These are phyloP conservation scores for Haplographium delicatum DNA, from an alignment of 495 filamentous ascomycete species.

Conservation along the genomic window DNA sequence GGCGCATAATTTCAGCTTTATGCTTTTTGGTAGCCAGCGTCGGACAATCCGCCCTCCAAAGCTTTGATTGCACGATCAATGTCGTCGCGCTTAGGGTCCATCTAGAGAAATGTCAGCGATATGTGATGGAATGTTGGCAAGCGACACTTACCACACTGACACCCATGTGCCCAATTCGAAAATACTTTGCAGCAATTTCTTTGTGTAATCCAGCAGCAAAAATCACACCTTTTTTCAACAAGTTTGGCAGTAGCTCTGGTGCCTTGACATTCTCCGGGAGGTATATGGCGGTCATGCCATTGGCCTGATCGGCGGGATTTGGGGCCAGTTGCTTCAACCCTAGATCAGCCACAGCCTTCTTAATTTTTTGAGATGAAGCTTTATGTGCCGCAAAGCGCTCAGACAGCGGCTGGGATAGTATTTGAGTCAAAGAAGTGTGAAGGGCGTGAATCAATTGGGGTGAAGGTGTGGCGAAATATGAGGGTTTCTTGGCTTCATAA, in stretches of 20 bases:
- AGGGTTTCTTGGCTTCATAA: slow-evolving; percentile 94
- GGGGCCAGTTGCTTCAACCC: slow-evolving; percentile 81
- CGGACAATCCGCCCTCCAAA: slow-evolving; percentile 65
- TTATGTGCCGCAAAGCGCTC: slow-evolving; percentile 78
- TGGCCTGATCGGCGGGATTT: slow-evolving; percentile 84
- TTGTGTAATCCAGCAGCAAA: slow-evolving; percentile 96
- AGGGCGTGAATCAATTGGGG: slow-evolving; percentile 93
- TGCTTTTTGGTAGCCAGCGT: slow-evolving; percentile 60
- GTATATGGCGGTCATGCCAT: slow-evolving; percentile 97
- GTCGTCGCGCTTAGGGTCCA: slow-evolving; percentile 58
- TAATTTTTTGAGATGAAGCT: slow-evolving; percentile 71
- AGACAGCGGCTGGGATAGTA: slow-evolving; percentile 68
- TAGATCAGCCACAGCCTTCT: slow-evolving; percentile 69
- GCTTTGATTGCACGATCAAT: slow-evolving; percentile 77
- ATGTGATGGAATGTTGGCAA: background rate
- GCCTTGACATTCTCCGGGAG: slow-evolving; percentile 77
- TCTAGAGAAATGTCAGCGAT: slow-evolving; percentile 31
- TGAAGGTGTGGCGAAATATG: slow-evolving; percentile 94
- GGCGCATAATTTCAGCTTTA: slow-evolving; percentile 19
- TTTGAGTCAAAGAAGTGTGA: slow-evolving; percentile 86
- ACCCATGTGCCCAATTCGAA: slow-evolving; percentile 83
- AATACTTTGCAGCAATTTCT: slow-evolving; percentile 66
- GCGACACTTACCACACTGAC: slow-evolving; percentile 65
- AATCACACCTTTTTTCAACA: slow-evolving; percentile 85
- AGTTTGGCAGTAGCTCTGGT: slow-evolving; percentile 75